phyloP scores from a whole-genome alignment of 2,329 filamentous ascomycete species.

The Mycocentrospora acerina region DNA sequence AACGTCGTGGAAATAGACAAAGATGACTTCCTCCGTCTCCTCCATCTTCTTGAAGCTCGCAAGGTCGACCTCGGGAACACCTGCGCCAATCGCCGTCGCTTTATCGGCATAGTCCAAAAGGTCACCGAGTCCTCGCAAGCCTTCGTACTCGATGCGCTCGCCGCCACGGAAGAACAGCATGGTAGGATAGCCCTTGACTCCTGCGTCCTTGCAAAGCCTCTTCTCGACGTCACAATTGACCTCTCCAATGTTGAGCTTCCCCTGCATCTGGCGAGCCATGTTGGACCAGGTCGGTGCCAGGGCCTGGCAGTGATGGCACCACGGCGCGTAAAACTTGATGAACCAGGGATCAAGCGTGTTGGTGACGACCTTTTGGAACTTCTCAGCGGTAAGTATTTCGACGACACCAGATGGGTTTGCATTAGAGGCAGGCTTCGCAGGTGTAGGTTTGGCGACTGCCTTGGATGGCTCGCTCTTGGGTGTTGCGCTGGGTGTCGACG shows the following conservation, averaged over 20 bases:
- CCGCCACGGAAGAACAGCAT: constrained; percentile 90
- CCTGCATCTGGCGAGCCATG: constrained; percentile 88
- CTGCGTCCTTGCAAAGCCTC: constrained; percentile 88
- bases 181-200: constrained; percentile 78
- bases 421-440: constrained; percentile 22
- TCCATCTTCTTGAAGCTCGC: constrained; percentile 78
- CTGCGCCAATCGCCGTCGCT: constrained; percentile 73
- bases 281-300: constrained; percentile 89
- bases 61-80: constrained; percentile 79
- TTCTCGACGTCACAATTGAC: constrained; percentile 90
- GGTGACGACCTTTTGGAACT: constrained; percentile 82
- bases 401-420: constrained; percentile 76
- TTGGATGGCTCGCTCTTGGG: constrained; percentile 26
- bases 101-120: constrained; percentile 84
- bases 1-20: constrained; percentile 96
- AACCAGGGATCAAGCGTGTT: constrained; percentile 93
- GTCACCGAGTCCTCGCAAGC: constrained; percentile 88
- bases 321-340: constrained; percentile 97
- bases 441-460: constrained; percentile 24
- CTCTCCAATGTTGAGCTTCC: constrained; percentile 86
- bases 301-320: constrained; percentile 94
- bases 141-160: constrained; percentile 90
- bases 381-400: constrained; percentile 75
- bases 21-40: constrained; percentile 91
- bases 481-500: constrained; percentile 12